phyloP scores from a whole-genome alignment of 306 rosid genomes.

The Begonia fuchsioides region DNA sequence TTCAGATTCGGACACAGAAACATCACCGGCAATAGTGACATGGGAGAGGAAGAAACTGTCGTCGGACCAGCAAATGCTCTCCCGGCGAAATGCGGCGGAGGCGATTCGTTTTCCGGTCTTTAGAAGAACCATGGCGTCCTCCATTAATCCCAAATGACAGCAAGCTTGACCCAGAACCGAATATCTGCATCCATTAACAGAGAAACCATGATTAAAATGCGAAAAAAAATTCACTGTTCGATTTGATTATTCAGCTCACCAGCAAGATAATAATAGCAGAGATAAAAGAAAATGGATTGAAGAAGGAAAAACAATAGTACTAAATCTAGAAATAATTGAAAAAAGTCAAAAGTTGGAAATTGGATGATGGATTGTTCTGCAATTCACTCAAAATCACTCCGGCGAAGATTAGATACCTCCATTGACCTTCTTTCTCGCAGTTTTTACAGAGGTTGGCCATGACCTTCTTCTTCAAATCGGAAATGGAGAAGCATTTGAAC shows the following conservation, averaged over 20 bases:
- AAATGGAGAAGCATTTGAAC: conserved; percentile 90
- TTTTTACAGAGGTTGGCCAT: conserved; percentile 78
- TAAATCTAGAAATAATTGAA: neutral
- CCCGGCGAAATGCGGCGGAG: conserved; percentile 76
- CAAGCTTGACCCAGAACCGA: conserved; percentile 85
- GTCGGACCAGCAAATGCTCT: conserved; percentile 76
- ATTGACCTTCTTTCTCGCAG: conserved; percentile 74
- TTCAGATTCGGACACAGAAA: conserved; percentile 28
- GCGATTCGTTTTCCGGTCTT: conserved; percentile 92
- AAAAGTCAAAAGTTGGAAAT: conserved; percentile 5
- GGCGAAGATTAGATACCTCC: conserved; percentile 67
- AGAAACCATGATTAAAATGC: neutral
- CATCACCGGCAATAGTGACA: conserved; percentile 21
- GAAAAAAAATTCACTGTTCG: too few relatives aligned
- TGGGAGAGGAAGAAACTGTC: conserved; percentile 56
- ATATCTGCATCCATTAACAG: conserved; percentile 30
- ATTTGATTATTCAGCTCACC: too few relatives aligned
- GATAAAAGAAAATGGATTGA: too few relatives aligned
- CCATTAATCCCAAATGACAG: conserved; percentile 84
- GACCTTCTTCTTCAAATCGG: conserved; percentile 83
- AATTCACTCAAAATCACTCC: conserved; percentile 26
- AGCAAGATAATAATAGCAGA: too few relatives aligned
- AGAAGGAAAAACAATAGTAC: too few relatives aligned
- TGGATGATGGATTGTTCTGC: conserved; percentile 21
- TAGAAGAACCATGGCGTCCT: conserved; percentile 92